Base-by-base conservation (phyloP, 2,329 filamentous ascomycete species). In the Pestalotiopsis sp. region DNA sequence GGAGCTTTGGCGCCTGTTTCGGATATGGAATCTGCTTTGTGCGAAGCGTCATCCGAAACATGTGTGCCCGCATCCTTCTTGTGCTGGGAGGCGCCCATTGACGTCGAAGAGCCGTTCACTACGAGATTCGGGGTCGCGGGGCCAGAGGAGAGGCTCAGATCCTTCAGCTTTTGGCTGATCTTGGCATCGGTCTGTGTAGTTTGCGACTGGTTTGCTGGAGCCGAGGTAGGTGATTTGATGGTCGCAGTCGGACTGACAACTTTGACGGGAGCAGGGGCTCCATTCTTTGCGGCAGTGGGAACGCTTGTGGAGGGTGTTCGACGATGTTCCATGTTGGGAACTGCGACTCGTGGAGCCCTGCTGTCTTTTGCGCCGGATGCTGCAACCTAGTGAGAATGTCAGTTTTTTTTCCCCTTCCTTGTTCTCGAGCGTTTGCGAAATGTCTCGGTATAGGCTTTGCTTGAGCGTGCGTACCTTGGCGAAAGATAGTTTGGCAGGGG, bases 1-100 rank as follows among this genome's bases (percentile, higher is more conserved):
- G 93, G 92, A 64, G 93, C 93, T 80, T 98, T 98, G 2, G 91
- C 94, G 52, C 85, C 88, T 35, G 90, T 80, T 67, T 91, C 89
- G 3, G 88, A 91, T 72, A 81, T 86, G 2, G 88, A 91, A 75
- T 91, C 89, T 56, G 86, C 85, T 74, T 83, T 84, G 71, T 85
- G 86, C 14, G 86, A 88, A 67, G 76, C 80, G 61, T 87, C 86
- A 69, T 88, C 86, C 2, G 86, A 88, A 35, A 81, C 81, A 57
- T 74, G 72, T 58, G 72, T 71, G n/a, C 68, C 73, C 57, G 71
- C 73, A 13, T 77, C 75, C 35, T 68, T 70, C 65, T 75, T 77
- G 62, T 30, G 68, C 38, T 73, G 74, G 40, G 78, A 76, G 38
- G 82, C 82, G 4, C 78, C 75, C 30, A 78, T 73, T 40, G 79